Conservation (phyloP, 31 red algal genomes). For the Porphyra umbilicalis region DNA sequence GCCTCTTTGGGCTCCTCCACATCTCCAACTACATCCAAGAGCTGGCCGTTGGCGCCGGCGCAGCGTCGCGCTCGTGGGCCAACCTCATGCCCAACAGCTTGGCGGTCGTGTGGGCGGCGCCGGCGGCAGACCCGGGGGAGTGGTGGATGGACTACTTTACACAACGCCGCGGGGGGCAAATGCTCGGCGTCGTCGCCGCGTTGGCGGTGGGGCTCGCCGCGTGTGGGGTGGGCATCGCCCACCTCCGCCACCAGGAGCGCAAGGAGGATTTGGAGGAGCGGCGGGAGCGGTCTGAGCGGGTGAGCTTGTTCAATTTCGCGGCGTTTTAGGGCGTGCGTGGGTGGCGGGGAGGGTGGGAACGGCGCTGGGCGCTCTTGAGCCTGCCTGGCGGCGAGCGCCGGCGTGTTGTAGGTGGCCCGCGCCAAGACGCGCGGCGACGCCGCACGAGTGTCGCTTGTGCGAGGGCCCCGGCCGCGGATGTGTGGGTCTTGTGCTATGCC, state of each 20-base stretch:
- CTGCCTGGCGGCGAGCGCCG: too few relatives aligned
- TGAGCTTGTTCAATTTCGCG: not conserved
- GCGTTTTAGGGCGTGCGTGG: not conserved
- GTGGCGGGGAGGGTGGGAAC: not conserved
- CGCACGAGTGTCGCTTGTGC: too few relatives aligned
- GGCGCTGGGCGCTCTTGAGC: too few relatives aligned
- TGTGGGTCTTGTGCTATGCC: too few relatives aligned
- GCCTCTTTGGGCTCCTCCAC: slow-evolving; percentile 65
- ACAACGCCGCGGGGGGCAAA: slow-evolving; percentile 67
- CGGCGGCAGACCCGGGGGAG: slow-evolving; percentile 14
- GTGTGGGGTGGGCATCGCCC: slow-evolving; percentile 47
- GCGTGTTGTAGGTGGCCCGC: too few relatives aligned
- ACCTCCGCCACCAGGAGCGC: slow-evolving; percentile 54
- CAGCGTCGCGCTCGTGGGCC: slow-evolving; percentile 47
- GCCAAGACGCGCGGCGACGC: too few relatives aligned
- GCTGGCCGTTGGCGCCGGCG: slow-evolving; percentile 66
- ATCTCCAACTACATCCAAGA: slow-evolving; percentile 92
- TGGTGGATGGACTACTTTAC: slow-evolving; percentile 98
- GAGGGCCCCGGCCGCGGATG: too few relatives aligned
- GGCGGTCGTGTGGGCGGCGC: slow-evolving; percentile 83
- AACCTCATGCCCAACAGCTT: slow-evolving; percentile 94
- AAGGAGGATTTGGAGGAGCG: slow-evolving; percentile 51
- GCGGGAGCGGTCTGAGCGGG: not conserved
- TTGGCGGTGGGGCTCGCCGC: slow-evolving; percentile 28
- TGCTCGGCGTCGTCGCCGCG: slow-evolving; percentile 65